Evolutionary conservation across 129 eudicot genomes (phyloP).

Genomic region (Flaveria robusta): DNA sequence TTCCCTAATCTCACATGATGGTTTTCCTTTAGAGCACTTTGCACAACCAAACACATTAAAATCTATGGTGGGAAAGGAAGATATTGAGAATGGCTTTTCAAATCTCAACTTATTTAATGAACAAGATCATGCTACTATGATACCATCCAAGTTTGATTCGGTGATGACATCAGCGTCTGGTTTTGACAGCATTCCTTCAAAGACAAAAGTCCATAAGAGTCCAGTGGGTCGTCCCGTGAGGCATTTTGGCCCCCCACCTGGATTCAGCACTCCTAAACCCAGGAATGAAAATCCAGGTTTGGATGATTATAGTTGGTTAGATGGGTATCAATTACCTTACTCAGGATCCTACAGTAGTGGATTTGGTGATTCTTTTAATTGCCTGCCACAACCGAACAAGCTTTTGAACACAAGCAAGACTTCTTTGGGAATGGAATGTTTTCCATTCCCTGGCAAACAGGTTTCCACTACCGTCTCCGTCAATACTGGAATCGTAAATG

Average conservation of each 20-base stretch:
- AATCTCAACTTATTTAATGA: constrained; percentile 41
- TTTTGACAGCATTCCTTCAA: constrained; percentile 43
- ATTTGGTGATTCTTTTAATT: constrained; percentile 48
- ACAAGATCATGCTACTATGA: constrained; percentile 42
- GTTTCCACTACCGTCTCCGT: constrained; percentile 41
- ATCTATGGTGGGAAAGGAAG: constrained; percentile 49
- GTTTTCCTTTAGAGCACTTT: constrained; percentile 42
- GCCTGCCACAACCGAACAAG: constrained; percentile 42
- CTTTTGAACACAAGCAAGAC: constrained; percentile 47
- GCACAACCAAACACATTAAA: constrained; percentile 43
- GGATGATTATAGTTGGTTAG: constrained; percentile 93
- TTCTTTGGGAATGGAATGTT: constrained; percentile 56
- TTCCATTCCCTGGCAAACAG: constrained; percentile 99
- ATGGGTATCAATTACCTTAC: constrained; percentile 74
- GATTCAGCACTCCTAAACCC: constrained; percentile 58
- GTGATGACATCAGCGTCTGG: constrained; percentile 45
- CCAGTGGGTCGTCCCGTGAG: constrained; percentile 85
- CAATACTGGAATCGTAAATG: constrained; percentile 21
- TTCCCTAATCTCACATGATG: constrained; percentile 40
- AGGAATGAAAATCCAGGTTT: constrained; percentile 46
- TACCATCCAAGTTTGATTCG: constrained; percentile 59
- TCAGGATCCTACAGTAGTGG: constrained; percentile 40
- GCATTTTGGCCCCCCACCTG: constrained; percentile 92
- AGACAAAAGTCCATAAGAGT: constrained; percentile 48
- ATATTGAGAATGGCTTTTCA: constrained; percentile 44